Evolutionary conservation across 805 yeast genomes (phyloP).

Genomic region (Starmerella tilneyi): DNA sequence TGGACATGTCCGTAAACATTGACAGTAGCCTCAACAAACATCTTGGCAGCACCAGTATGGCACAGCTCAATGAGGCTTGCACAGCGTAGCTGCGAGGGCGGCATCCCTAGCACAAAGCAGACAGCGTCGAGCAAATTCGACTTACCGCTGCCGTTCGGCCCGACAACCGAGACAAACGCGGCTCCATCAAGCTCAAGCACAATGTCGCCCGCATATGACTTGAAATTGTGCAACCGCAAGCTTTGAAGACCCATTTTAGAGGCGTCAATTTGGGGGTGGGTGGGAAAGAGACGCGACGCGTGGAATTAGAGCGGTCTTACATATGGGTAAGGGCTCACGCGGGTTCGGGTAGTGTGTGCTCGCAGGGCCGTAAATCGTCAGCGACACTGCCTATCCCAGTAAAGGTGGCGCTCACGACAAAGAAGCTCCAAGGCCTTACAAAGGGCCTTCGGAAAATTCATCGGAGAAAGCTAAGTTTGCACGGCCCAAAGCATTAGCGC

Average conservation of each 20-base stretch:
- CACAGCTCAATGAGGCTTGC: slow-evolving; percentile 62
- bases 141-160: slow-evolving; percentile 98
- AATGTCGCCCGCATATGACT: slow-evolving; percentile 73
- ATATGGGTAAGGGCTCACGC: too few species aligned
- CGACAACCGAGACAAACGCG: slow-evolving; percentile 79
- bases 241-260: slow-evolving; percentile 4
- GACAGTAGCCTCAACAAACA: slow-evolving; percentile 17
- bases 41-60: slow-evolving; percentile 33
- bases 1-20: slow-evolving; percentile 5
- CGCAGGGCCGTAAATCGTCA: too few species aligned
- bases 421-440: too few species aligned
- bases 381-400: too few species aligned
- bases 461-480: too few species aligned
- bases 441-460: too few species aligned
- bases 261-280: not conserved
- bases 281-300: slow-evolving; percentile 3
- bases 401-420: too few species aligned
- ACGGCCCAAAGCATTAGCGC: too few species aligned
- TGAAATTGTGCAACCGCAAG: slow-evolving; percentile 47
- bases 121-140: slow-evolving; percentile 97
- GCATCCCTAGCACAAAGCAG: slow-evolving; percentile 83
- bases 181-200: slow-evolving; percentile 61
- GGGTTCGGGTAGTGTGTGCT: not conserved
- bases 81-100: slow-evolving; percentile 66
- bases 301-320: too few species aligned